These are phyloP conservation scores for Starmerella lactis-condensi DNA, from an alignment of 805 yeast species.

Conservation along the genomic window DNA sequence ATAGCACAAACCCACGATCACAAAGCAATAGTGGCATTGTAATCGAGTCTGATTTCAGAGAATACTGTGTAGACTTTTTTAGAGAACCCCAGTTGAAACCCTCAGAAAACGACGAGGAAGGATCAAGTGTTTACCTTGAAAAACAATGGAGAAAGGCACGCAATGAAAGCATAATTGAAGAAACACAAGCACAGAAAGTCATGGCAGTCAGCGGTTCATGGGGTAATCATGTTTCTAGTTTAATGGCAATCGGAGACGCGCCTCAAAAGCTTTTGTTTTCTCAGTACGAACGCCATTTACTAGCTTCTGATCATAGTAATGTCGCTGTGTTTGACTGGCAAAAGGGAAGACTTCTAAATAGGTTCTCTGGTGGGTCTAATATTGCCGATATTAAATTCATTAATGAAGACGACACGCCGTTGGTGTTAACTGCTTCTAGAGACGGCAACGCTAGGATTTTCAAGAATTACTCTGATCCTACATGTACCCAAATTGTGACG, in stretches of 20 bases:
- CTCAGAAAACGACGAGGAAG: constrained; percentile 75
- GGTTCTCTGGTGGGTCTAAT: constrained; percentile 73
- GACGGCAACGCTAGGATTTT: constrained; percentile 88
- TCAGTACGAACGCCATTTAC: constrained; percentile 73
- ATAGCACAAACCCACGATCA: background rate
- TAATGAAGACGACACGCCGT: constrained; percentile 82
- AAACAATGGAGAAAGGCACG: constrained; percentile 79
- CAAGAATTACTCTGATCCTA: constrained; percentile 46
- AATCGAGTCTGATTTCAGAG: constrained; percentile 23
- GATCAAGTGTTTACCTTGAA: constrained; percentile 65
- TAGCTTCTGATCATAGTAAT: constrained; percentile 61
- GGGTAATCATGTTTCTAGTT: constrained; percentile 54
- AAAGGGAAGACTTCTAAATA: constrained; percentile 26
- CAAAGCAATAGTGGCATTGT: background rate
- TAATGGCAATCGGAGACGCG: constrained; percentile 24
- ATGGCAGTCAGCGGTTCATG: constrained; percentile 71
- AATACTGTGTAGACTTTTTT: constrained; percentile 58
- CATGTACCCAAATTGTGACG: constrained; percentile 44
- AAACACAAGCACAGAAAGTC: constrained; percentile 78
- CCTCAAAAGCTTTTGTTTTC: constrained; percentile 44
- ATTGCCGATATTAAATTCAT: constrained; percentile 71
- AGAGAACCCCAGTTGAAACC: constrained; percentile 89
- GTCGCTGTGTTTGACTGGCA: constrained; percentile 81
- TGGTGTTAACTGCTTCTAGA: constrained; percentile 71
- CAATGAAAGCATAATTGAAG: constrained; percentile 68